Conservation (phyloP, 805 yeast genomes). For the Tetrapisispora taiwanensis region DNA sequence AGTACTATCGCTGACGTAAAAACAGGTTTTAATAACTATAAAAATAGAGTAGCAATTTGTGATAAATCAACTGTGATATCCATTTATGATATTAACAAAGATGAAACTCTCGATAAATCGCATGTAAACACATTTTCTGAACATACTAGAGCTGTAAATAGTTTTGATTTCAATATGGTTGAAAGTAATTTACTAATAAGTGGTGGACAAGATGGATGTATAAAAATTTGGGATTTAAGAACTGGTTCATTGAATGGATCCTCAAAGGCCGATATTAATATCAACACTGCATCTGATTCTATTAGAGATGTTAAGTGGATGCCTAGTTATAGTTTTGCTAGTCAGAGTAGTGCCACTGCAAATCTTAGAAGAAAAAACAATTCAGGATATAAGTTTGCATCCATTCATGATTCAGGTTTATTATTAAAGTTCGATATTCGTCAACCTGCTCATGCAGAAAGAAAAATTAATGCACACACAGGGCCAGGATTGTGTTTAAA, state of each 20-base stretch:
- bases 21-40: slow-evolving; percentile 25
- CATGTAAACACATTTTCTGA: slow-evolving; percentile 20
- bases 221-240: slow-evolving; percentile 61
- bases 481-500: slow-evolving; percentile 84
- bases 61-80: slow-evolving; percentile 27
- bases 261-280: slow-evolving; percentile 22
- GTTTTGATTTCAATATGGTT: slow-evolving; percentile 29
- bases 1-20: slow-evolving; percentile 30
- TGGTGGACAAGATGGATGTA: slow-evolving; percentile 75
- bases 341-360: slow-evolving; percentile 25
- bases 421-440: slow-evolving; percentile 84
- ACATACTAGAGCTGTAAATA: slow-evolving; percentile 29
- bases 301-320: slow-evolving; percentile 46
- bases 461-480: slow-evolving; percentile 75
- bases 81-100: slow-evolving; percentile 24
- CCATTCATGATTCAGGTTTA: slow-evolving; percentile 83
- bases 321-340: slow-evolving; percentile 33
- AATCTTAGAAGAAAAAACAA: slow-evolving; percentile 29
- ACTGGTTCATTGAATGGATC: slow-evolving; percentile 34
- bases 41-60: slow-evolving; percentile 25
- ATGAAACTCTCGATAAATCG: slow-evolving; percentile 13
- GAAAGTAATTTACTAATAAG: slow-evolving; percentile 36
- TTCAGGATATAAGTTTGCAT: slow-evolving; percentile 45
- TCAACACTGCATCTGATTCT: slow-evolving; percentile 58
- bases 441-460: slow-evolving; percentile 49